These are phyloP conservation scores for Parasitella parasitica DNA, from an alignment of 371 early-diverging fungal genomes.

Conservation along the genomic window DNA sequence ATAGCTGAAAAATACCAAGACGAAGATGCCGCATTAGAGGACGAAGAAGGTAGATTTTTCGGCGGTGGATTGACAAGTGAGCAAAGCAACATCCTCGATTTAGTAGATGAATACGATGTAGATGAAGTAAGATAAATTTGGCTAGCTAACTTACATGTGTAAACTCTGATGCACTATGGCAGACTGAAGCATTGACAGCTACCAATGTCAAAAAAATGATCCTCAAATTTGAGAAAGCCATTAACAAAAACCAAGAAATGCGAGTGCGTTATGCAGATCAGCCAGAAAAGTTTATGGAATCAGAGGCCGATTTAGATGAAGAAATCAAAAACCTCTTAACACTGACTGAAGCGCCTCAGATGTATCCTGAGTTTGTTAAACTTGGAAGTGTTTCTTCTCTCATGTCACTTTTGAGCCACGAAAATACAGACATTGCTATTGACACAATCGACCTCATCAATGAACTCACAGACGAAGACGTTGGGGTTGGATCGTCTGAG, in stretches of 20 bases:
- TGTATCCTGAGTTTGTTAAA: conserved; percentile 72
- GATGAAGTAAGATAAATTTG: conserved; percentile 51
- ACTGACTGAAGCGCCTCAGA: conserved; percentile 78
- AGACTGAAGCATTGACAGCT: conserved; percentile 62
- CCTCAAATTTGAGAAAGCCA: conserved; percentile 80
- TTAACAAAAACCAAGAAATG: conserved; percentile 84
- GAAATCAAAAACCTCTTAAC: conserved; percentile 76
- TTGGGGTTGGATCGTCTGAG: conserved; percentile 51
- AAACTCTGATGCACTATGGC: too few relatives aligned
- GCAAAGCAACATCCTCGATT: conserved; percentile 74
- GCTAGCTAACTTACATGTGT: too few relatives aligned
- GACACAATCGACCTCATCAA: conserved; percentile 82
- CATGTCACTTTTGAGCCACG: conserved; percentile 80
- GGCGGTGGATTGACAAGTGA: conserved; percentile 82
- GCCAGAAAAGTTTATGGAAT: conserved; percentile 87
- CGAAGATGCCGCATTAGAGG: conserved; percentile 23
- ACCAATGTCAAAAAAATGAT: conserved; percentile 72
- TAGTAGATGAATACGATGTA: conserved; percentile 84
- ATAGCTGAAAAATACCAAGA: conserved; percentile 9
- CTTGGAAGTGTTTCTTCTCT: conserved; percentile 68
- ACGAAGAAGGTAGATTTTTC: conserved; percentile 74
- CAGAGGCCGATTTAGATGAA: conserved; percentile 92
- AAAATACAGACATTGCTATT: conserved; percentile 91
- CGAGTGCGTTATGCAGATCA: conserved; percentile 82
- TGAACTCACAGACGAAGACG: conserved; percentile 92